Conservation (phyloP, 2,329 filamentous ascomycete genomes). For the Botryotinia narcissicola region DNA sequence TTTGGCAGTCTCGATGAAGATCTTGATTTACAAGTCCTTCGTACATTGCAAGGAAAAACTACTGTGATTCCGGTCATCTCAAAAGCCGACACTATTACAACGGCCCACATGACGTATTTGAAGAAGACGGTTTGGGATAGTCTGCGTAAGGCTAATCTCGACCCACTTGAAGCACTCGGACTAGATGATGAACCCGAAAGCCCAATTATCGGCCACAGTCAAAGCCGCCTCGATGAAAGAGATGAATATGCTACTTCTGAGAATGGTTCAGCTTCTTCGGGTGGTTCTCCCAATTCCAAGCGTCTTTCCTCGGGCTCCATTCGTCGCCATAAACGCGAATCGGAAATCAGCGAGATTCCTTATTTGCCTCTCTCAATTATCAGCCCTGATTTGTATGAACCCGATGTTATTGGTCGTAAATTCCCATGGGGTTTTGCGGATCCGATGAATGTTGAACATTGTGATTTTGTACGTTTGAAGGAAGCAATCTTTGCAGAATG, state of each 20-base stretch:
- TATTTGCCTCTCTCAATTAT: constrained; percentile 89
- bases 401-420: constrained; percentile 72
- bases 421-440: constrained; percentile 98
- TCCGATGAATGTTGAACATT: constrained; percentile 86
- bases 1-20: constrained; percentile 78
- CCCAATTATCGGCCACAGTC: constrained; percentile 45
- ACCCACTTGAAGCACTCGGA: constrained; percentile 83
- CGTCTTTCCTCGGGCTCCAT: constrained; percentile 37
- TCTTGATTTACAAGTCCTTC: constrained; percentile 85
- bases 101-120: constrained; percentile 86
- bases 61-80: constrained; percentile 93
- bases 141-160: constrained; percentile 79
- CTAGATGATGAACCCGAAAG: constrained; percentile 70
- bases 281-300: constrained; percentile 33
- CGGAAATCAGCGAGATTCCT: constrained; percentile 53
- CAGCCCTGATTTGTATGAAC: constrained; percentile 88
- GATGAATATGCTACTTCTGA: constrained; percentile 46
- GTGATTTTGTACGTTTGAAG: constrained; percentile 87
- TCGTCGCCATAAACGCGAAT: constrained; percentile 42
- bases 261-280: constrained; percentile 30
- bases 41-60: constrained; percentile 86
- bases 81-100: constrained; percentile 96
- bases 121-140: constrained; percentile 90
- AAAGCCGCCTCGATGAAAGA: constrained; percentile 53
- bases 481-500: constrained; percentile 92